Base-by-base conservation (phyloP, 1,139 yeast species). In the Suhomyces bokatorum region DNA sequence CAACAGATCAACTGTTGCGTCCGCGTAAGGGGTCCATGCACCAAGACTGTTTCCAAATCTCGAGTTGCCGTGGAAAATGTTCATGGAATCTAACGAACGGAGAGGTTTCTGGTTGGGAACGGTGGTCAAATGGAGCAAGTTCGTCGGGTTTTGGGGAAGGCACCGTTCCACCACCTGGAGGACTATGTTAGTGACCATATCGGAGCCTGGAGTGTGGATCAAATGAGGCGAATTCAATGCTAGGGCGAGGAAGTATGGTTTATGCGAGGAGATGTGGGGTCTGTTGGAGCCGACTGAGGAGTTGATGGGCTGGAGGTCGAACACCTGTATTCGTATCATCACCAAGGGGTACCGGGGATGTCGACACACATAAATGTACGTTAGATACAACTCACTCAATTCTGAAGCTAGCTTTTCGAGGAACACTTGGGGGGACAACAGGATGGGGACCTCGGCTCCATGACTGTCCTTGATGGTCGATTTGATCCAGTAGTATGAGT, bases 1-100 rank as follows among this genome's bases (percentile, higher is more conserved):
- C 3, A 81, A 71, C 17, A 74, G 69, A 59, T 87, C 95, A 2
- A 81, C 78, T 0, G 70, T 65, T 1, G 80, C 81, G 53, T 82
- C 81, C 0, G 93, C 90, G 59, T 85, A 87, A 0, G 82, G 77
- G 0, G 79, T 60, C 95, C 95, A 87, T 5, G 79, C 72, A 0
- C 90, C 93, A 45, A 83, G 58, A 22, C 88, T 73, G 34, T 75
- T 67, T 0, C 82, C 71, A 53, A 77, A 78, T 43, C 90, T 66
- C 0, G 88, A 79, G 29, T 73, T 73, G 4, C 91, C 91, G 46
- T 78, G 75, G 11, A 83, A 57, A 2, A 81, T 69, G 44, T 77
- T 75, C 69, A 82, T 75, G 0, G 84, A 66, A 36, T 76, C 77
- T 24, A 83, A 59, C 1, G 85, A 78, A 38, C 75, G 66, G 2